Evolutionary conservation across 805 yeast genomes (phyloP).

Genomic region (Wickerhamomyces chambardii): DNA sequence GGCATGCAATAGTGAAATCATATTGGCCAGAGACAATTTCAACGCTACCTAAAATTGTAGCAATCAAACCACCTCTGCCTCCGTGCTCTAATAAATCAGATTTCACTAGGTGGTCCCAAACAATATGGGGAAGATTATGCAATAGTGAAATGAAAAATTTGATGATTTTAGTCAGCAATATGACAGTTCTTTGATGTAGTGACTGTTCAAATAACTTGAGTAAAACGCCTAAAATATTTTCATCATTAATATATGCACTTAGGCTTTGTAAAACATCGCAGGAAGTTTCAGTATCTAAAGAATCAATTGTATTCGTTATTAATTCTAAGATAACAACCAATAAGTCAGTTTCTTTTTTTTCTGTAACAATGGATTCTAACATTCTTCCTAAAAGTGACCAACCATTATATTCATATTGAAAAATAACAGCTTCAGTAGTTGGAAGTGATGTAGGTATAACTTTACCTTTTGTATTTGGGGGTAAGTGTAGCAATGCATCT

Average conservation of each 20-base stretch:
- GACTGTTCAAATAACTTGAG: slow-evolving; percentile 63
- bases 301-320: slow-evolving; percentile 35
- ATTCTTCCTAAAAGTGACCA: slow-evolving; percentile 83
- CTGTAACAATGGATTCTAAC: slow-evolving; percentile 43
- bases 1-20: slow-evolving; percentile 49
- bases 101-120: slow-evolving; percentile 72
- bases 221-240: slow-evolving; percentile 53
- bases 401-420: slow-evolving; percentile 70
- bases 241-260: slow-evolving; percentile 39
- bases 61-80: slow-evolving; percentile 56
- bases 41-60: slow-evolving; percentile 55
- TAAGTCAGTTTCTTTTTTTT: slow-evolving; percentile 27
- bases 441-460: slow-evolving; percentile 43
- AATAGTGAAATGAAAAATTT: slow-evolving; percentile 40
- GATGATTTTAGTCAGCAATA: slow-evolving; percentile 34
- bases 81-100: slow-evolving; percentile 56
- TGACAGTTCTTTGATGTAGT: slow-evolving; percentile 42
- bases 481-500: slow-evolving; percentile 33
- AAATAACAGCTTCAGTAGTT: slow-evolving; percentile 40
- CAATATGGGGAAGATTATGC: slow-evolving; percentile 47
- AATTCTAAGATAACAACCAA: slow-evolving; percentile 42
- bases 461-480: slow-evolving; percentile 61
- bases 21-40: slow-evolving; percentile 67
- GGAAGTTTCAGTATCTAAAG: slow-evolving; percentile 30
- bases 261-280: slow-evolving; percentile 23